These are phyloP conservation scores for Starmerella ratchasimensis DNA, from an alignment of 805 yeast genomes.

Conservation along the genomic window DNA sequence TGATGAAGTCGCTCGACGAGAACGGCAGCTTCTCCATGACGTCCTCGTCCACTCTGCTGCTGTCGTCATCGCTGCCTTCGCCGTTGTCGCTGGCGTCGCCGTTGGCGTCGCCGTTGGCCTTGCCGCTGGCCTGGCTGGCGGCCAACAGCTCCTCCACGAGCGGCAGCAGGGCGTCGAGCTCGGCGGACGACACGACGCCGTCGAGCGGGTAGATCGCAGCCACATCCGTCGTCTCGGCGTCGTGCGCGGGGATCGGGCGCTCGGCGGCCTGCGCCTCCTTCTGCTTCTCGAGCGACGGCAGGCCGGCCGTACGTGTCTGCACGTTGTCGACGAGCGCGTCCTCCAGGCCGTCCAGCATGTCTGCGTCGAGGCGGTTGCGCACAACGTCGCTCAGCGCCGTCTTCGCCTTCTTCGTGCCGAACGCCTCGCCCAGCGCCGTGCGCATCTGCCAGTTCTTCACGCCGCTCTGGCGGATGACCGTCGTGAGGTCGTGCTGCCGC, in stretches of 20 bases:
- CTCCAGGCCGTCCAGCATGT: slow-evolving; percentile 58
- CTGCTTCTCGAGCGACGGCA: slow-evolving; percentile 62
- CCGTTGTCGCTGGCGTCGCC: no score
- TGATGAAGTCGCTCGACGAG: slow-evolving; percentile 41
- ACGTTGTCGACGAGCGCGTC: slow-evolving; percentile 73
- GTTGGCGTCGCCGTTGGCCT: no score
- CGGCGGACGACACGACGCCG: slow-evolving; percentile 54
- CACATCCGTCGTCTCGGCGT: slow-evolving; percentile 66
- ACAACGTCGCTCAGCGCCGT: slow-evolving; percentile 71
- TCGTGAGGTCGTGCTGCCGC: slow-evolving; percentile 45
- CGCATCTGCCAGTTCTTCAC: slow-evolving; percentile 44
- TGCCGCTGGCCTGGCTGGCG: no score
- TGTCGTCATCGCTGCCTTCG: no score
- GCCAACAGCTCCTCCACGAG: slow-evolving; percentile 39
- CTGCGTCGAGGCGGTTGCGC: slow-evolving; percentile 77
- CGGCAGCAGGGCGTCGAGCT: slow-evolving; percentile 44
- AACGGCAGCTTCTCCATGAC: slow-evolving; percentile 51
- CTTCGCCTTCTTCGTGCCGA: slow-evolving; percentile 94
- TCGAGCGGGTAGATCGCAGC: slow-evolving; percentile 70
- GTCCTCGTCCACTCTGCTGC: slow-evolving; percentile 34
- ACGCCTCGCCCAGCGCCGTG: slow-evolving; percentile 81
- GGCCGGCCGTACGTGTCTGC: slow-evolving; percentile 47
- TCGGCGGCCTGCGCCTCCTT: slow-evolving; percentile 43
- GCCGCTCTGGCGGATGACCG: slow-evolving; percentile 44
- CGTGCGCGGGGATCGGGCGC: slow-evolving; percentile 71